Conservation (phyloP, 164 flowering plant species). For the Vitis rotundifolia region DNA sequence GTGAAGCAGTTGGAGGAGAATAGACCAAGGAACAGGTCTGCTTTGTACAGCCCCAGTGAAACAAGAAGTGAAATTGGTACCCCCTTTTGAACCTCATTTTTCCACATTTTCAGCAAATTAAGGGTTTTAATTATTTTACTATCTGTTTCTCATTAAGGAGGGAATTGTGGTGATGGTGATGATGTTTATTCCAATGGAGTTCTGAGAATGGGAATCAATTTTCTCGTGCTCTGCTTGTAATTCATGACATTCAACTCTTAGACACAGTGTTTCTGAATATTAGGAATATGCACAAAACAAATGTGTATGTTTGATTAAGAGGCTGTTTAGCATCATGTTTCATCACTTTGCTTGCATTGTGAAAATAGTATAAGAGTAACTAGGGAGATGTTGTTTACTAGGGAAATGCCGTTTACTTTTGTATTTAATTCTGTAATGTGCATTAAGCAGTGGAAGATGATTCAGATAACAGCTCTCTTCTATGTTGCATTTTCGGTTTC, state of each 20-base stretch:
- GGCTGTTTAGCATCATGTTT: not conserved
- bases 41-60: slow-evolving; percentile 94
- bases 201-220: slow-evolving; percentile 3
- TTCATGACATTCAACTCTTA: slow-evolving; percentile 1
- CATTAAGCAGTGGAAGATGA: not conserved
- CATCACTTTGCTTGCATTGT: not conserved
- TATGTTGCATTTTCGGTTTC: no score
- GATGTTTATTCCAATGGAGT: not conserved
- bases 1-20: slow-evolving; percentile 96
- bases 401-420: not conserved
- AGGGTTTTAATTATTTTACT: not conserved
- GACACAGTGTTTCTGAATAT: not conserved
- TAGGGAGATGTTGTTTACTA: not conserved
- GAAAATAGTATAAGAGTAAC: not conserved
- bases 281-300: slow-evolving; percentile 4
- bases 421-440: not conserved
- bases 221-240: slow-evolving; percentile 2
- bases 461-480: no score
- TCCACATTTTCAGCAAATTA: not conserved
- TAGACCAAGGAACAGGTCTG: slow-evolving; percentile 92
- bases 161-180: not conserved
- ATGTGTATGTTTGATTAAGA: slow-evolving; percentile 1
- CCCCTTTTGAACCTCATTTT: slow-evolving; percentile 51
- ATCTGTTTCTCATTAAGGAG: slow-evolving; percentile 1
- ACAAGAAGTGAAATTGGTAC: slow-evolving; percentile 89